phyloP scores from a whole-genome alignment of 2,329 filamentous ascomycete species.

The Claviceps sp. region DNA sequence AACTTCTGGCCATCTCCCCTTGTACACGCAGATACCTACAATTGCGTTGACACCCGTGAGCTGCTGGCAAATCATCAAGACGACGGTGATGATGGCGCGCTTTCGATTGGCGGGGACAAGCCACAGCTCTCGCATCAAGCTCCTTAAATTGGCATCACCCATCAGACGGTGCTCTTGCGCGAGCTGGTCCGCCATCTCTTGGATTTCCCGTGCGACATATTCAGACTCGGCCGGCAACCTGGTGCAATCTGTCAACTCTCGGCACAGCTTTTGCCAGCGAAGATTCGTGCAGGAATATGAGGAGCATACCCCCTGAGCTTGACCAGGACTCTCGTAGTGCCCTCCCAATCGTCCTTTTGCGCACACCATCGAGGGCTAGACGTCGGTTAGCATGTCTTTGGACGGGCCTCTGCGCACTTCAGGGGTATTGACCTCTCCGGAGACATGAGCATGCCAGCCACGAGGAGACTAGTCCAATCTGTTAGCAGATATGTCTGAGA shows the following conservation, averaged over 20 bases:
- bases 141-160: conserved; percentile 38
- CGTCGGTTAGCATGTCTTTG: conserved; percentile 9
- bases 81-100: conserved; percentile 48
- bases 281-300: no score
- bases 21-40: conserved; percentile 18
- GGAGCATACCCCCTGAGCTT: conserved; percentile 26
- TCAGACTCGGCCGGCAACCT: conserved; percentile 39
- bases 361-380: conserved; percentile 54
- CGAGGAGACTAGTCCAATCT: conserved; percentile 26
- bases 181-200: conserved; percentile 48
- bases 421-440: conserved; percentile 25
- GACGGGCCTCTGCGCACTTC: neutral
- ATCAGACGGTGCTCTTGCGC: conserved; percentile 46
- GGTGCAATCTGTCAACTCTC: neutral
- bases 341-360: conserved; percentile 54
- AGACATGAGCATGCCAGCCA: conserved; percentile 47
- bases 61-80: conserved; percentile 54
- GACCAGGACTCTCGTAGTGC: conserved; percentile 41
- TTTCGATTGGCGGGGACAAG: conserved; percentile 47
- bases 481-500: neutral
- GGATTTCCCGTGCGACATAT: conserved; percentile 44
- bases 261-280: neutral
- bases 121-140: conserved; percentile 52
- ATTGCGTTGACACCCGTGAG: conserved; percentile 50
- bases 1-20: no score